Conservation (phyloP, 768 basidiomycete species). For the Panellus pusillus region DNA sequence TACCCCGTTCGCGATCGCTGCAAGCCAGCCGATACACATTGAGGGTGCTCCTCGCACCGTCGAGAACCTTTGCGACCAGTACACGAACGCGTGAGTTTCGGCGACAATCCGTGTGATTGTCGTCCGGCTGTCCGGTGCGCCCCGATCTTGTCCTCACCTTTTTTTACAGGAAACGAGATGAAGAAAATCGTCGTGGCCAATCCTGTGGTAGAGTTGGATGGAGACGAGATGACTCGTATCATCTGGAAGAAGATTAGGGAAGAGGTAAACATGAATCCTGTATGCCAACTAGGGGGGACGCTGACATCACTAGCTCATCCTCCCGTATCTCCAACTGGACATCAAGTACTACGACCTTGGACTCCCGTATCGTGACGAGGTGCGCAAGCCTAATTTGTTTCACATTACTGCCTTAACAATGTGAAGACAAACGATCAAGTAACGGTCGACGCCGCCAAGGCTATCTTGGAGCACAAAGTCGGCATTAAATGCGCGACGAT, state of each 20-base stretch:
- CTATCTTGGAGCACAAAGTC: conserved; percentile 91
- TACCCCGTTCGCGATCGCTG: conserved; percentile 11
- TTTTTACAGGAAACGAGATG: conserved; percentile 24
- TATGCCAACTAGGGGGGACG: not conserved
- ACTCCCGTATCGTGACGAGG: conserved; percentile 87
- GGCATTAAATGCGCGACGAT: conserved; percentile 99
- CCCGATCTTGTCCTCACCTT: not conserved
- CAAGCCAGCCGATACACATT: conserved; percentile 9
- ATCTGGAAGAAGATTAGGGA: conserved; percentile 98
- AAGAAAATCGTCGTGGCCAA: conserved; percentile 79
- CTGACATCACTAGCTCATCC: conserved; percentile 68
- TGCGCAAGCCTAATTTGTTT: conserved; percentile 29
- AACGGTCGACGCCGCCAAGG: conserved; percentile 91
- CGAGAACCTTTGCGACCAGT: conserved; percentile 10
- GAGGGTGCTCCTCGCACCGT: not conserved
- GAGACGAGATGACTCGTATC: conserved; percentile 99
- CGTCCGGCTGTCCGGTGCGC: not conserved
- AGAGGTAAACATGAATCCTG: conserved; percentile 58
- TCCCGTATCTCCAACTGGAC: conserved; percentile 92
- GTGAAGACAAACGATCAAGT: conserved; percentile 88
- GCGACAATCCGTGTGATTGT: conserved; percentile 7
- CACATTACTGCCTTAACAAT: not conserved
- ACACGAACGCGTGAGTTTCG: conserved; percentile 13
- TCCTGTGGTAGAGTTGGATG: conserved; percentile 93
- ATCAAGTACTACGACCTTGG: conserved; percentile 99